Evolutionary conservation across 345 rosid genomes (phyloP), one percentile per base, ranked within the genome.

Genomic region (Moricandia arvensis): DNA sequence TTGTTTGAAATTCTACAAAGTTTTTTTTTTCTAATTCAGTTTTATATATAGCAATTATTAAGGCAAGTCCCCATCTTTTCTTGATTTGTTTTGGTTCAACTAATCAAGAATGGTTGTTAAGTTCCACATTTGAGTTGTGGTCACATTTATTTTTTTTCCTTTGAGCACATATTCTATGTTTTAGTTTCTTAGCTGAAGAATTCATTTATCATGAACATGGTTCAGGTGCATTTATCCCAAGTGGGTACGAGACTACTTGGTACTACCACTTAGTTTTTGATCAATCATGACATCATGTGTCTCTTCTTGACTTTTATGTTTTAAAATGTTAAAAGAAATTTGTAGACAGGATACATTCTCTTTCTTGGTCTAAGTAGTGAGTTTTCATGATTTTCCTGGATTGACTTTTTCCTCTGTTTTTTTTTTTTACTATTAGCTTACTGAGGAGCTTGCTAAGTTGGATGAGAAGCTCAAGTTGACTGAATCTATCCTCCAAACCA

Each of bases 391-490:
- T 43, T 63, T 62, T 53, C 1, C 0, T 41, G 61, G 21, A 33
- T 26, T 77, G 41, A 71, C 31, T 15, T 71, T 55, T 33, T 6
- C 54, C 9, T 6, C 16, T 9, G 5, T 34, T 34, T 18, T 37
- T 59, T 8, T 21, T 21, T 83, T 43, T 34, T 59, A 70, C 51
- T 61, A 47, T 12, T 74, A 93, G 99, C 96, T 87, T 73, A 91
- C 98, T 49, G 99, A 96, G 8, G 97, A 93, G 84, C 90, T 93
- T 41, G 72, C 89, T 0, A 93, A 87, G 85, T 81, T 87, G 90
- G 99, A 93, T 51, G 91, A 86, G 84, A 96, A 96, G 88, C 98
- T 93, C 76, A 96, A 96, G 81, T 79, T 93, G 69, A 91, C 96
- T 0, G 99, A 96, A 79, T 89, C 95, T 33, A 86, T 80, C 63